phyloP scores from a whole-genome alignment of 176 grass and related monocot species.

The Elaeis guineensis region DNA sequence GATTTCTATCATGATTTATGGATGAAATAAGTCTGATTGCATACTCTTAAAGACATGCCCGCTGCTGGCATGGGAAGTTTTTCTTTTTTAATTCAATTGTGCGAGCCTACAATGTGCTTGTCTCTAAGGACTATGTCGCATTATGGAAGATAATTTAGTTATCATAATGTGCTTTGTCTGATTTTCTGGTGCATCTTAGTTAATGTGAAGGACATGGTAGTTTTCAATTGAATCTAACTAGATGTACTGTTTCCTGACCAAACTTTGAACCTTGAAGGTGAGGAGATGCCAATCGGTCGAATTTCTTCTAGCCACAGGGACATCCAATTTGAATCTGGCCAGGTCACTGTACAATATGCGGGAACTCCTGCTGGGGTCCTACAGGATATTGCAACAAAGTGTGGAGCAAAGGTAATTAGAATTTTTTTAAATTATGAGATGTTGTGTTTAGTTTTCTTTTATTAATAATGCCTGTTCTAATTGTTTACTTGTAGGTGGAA shows the following conservation, averaged over 20 bases:
- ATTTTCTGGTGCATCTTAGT: too few species aligned
- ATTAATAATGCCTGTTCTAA: constrained; percentile 20
- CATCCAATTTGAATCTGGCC: constrained; percentile 26
- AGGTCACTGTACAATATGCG: constrained; percentile 19
- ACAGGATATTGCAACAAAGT: constrained; percentile 58
- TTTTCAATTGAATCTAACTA: constrained; percentile 11
- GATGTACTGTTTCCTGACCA: constrained; percentile 11
- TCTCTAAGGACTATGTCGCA: neutral
- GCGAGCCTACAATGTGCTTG: too few species aligned
- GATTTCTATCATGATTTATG: too few species aligned
- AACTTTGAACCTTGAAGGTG: constrained; percentile 29
- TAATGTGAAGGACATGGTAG: too few species aligned
- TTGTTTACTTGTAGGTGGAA: constrained; percentile 51
- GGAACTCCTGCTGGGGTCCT: constrained; percentile 37
- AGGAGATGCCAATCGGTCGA: constrained; percentile 14
- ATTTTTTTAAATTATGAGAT: constrained; percentile 15
- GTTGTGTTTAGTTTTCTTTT: constrained; percentile 20
- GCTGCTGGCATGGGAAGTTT: too few species aligned
- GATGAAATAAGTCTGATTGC: too few species aligned
- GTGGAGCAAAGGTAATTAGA: constrained; percentile 66
- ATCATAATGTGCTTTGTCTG: too few species aligned
- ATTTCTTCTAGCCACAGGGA: constrained; percentile 30
- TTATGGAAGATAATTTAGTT: too few species aligned
- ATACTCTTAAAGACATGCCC: too few species aligned
- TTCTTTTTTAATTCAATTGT: too few species aligned